phyloP scores from a whole-genome alignment of 177 flowering plant genomes.

The Vitis hybrid region DNA sequence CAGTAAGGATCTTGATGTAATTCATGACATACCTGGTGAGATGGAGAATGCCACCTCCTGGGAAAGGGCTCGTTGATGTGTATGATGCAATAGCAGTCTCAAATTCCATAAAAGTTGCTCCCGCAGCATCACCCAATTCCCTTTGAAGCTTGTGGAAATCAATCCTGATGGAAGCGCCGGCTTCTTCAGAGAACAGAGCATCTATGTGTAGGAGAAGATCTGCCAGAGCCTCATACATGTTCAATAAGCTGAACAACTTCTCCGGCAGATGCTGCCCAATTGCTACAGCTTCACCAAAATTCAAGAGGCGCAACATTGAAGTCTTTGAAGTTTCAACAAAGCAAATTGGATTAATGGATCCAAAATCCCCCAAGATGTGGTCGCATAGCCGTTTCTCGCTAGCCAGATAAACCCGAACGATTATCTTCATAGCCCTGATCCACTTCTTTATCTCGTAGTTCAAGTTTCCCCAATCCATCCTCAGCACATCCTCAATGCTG shows the following conservation, averaged over 20 bases:
- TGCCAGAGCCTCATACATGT: slow-evolving; percentile 53
- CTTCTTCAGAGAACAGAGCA: slow-evolving; percentile 31
- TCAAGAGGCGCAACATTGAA: slow-evolving; percentile 36
- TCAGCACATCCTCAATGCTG: slow-evolving; percentile 42
- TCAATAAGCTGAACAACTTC: slow-evolving; percentile 42
- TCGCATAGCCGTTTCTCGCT: slow-evolving; percentile 47
- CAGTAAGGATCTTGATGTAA: slow-evolving; percentile 40
- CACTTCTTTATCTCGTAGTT: slow-evolving; percentile 49
- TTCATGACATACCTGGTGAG: slow-evolving; percentile 62
- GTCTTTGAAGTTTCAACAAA: slow-evolving; percentile 42
- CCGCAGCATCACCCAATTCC: slow-evolving; percentile 40
- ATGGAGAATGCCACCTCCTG: slow-evolving; percentile 42
- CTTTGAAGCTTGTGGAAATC: slow-evolving; percentile 41
- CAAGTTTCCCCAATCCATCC: slow-evolving; percentile 42
- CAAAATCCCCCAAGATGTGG: slow-evolving; percentile 38
- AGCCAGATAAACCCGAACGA: slow-evolving; percentile 36
- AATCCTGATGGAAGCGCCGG: slow-evolving; percentile 23
- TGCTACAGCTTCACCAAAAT: slow-evolving; percentile 51
- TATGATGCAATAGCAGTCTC: slow-evolving; percentile 25
- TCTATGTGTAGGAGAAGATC: slow-evolving; percentile 34
- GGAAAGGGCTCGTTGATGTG: slow-evolving; percentile 5
- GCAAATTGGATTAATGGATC: slow-evolving; percentile 22
- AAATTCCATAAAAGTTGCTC: slow-evolving; percentile 32
- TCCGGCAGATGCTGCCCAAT: slow-evolving; percentile 41
- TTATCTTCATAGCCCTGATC: slow-evolving; percentile 38